Percentiles rank a stretch among this genome's conserved stretches.
phyloP scores from a whole-genome alignment of 306 rosid genomes.

The Lithocarpus polystachyus region DNA sequence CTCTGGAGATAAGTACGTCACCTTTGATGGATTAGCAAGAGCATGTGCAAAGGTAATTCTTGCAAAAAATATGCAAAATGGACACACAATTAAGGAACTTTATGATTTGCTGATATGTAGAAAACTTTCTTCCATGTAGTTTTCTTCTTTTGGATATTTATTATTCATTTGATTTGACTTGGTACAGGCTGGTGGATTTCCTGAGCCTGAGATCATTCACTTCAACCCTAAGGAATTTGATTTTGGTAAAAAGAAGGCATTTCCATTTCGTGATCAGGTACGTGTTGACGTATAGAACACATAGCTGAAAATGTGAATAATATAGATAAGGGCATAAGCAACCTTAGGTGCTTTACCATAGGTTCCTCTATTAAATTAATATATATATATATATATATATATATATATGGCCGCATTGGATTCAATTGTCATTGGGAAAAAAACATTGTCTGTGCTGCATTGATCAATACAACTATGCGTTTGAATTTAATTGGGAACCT shows the following conservation, averaged over 20 bases:
- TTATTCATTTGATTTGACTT: conserved; percentile 2
- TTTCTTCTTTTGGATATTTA: not conserved
- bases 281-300: not conserved
- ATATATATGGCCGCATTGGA: too few relatives aligned
- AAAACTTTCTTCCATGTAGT: not conserved
- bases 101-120: not conserved
- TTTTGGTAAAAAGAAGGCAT: conserved; percentile 90
- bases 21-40: conserved; percentile 90
- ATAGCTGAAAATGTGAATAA: not conserved
- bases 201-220: conserved; percentile 91
- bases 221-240: conserved; percentile 89
- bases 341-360: too few relatives aligned
- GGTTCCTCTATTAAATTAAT: too few relatives aligned
- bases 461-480: too few relatives aligned
- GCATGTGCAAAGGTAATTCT: conserved; percentile 88
- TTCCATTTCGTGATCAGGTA: conserved; percentile 98
- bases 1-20: conserved; percentile 85
- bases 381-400: too few relatives aligned
- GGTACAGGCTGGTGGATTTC: conserved; percentile 86
- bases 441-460: too few relatives aligned
- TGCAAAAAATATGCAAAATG: not conserved
- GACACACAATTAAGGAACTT: not conserved
- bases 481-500: too few relatives aligned
- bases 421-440: too few relatives aligned
- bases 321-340: not conserved